These are phyloP conservation scores for Euphorbia lathyris DNA, from an alignment of 345 rosid species.

Conservation along the genomic window DNA sequence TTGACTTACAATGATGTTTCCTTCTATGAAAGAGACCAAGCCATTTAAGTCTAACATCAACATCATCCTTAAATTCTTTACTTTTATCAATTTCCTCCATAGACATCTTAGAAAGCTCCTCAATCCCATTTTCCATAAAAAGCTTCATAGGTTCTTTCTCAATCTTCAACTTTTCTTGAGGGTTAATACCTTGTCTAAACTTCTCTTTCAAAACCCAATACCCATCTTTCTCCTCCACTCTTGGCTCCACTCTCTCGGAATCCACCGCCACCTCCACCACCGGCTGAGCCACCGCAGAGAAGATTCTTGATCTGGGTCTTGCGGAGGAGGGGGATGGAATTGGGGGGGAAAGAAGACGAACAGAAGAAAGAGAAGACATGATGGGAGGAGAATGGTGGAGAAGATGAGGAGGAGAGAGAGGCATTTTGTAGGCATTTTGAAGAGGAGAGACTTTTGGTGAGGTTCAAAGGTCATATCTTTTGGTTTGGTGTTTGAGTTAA, in stretches of 20 bases:
- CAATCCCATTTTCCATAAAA: constrained; percentile 71
- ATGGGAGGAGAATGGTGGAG: constrained; percentile 17
- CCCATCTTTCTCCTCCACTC: constrained; percentile 75
- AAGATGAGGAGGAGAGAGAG: constrained; percentile 17
- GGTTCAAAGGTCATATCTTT: constrained; percentile 45
- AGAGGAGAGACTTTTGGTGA: constrained; percentile 44
- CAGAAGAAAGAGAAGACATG: constrained; percentile 55
- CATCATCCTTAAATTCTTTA: constrained; percentile 63
- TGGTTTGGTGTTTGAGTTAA: background rate
- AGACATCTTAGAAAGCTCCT: constrained; percentile 64
- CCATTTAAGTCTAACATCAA: constrained; percentile 95
- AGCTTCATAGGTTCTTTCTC: constrained; percentile 84
- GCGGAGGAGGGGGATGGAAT: constrained; percentile 24
- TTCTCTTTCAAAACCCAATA: constrained; percentile 82
- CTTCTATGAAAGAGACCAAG: constrained; percentile 94
- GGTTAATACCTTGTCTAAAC: constrained; percentile 75
- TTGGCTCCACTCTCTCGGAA: constrained; percentile 67
- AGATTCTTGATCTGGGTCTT: constrained; percentile 41
- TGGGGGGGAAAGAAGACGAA: constrained; percentile 42
- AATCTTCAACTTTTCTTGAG: constrained; percentile 84
- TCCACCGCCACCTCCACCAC: constrained; percentile 31
- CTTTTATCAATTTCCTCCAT: constrained; percentile 68
- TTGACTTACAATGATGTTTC: constrained; percentile 71
- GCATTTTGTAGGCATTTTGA: constrained; percentile 41
- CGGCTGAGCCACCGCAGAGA: constrained; percentile 22